Conservation (phyloP, 305 asterid species). For the Fraxinus baroniana region DNA sequence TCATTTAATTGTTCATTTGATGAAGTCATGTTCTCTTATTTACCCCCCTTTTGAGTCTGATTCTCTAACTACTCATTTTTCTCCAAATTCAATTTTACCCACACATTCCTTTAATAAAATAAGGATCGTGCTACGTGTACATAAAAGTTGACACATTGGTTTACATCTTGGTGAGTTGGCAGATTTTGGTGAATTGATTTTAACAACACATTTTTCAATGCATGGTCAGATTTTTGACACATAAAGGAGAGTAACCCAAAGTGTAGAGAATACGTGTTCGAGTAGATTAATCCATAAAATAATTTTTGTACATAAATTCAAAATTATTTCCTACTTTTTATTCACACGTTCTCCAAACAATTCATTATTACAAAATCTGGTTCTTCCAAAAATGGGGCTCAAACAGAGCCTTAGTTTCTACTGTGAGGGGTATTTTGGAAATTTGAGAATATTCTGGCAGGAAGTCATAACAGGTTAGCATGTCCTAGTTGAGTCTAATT, state of each 20-base stretch:
- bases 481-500: neutral
- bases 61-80: neutral
- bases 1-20: neutral
- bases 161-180: neutral
- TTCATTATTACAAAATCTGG: neutral
- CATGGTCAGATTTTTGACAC: neutral
- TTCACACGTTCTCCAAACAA: neutral
- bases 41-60: neutral
- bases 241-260: neutral
- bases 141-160: neutral
- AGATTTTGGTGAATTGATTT: neutral
- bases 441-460: constrained; percentile 5
- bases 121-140: neutral
- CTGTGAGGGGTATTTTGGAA: neutral
- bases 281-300: neutral
- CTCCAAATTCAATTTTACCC: neutral
- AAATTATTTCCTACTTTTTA: neutral
- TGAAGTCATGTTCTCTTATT: neutral
- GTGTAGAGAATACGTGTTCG: neutral
- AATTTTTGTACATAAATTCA: neutral
- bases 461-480: neutral
- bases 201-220: neutral
- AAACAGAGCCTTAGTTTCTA: neutral
- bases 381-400: neutral
- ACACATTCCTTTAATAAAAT: neutral